Evolutionary conservation across 164 flowering plant species (phyloP).

Genomic region (Nymphaea colorata): DNA sequence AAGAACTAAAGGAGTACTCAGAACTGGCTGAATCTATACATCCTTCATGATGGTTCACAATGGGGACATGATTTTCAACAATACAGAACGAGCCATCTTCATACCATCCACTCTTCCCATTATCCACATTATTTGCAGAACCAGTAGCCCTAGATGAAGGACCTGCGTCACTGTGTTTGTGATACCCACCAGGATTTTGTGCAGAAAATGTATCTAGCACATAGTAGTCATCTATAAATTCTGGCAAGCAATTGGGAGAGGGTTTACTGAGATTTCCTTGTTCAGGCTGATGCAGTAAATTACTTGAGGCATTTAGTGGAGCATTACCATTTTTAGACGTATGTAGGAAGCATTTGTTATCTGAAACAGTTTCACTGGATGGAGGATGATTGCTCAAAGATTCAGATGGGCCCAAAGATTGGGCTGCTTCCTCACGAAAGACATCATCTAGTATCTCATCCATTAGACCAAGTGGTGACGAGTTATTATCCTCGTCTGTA

Average conservation of each 20-base stretch:
- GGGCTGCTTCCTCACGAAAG: constrained; percentile 19
- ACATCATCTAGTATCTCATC: constrained; percentile 86
- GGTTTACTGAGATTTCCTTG: constrained; percentile 24
- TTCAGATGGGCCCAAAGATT: constrained; percentile 9
- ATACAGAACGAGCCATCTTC: constrained; percentile 36
- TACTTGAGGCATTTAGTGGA: constrained; percentile 13
- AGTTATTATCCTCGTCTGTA: constrained; percentile 12
- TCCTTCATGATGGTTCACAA: constrained; percentile 7
- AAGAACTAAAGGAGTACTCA: too few relatives aligned
- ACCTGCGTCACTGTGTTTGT: constrained; percentile 10
- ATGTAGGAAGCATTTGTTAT: not conserved
- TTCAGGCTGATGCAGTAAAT: constrained; percentile 14
- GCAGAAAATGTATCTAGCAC: constrained; percentile 43
- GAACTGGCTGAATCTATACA: too few relatives aligned
- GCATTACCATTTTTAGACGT: constrained; percentile 6
- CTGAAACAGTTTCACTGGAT: not conserved
- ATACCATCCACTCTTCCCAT: constrained; percentile 67
- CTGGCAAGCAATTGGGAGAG: constrained; percentile 26
- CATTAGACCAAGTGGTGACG: constrained; percentile 43
- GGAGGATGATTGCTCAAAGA: constrained; percentile 13
- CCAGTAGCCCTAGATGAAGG: constrained; percentile 10
- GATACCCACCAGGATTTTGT: constrained; percentile 22
- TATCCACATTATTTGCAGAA: constrained; percentile 12
- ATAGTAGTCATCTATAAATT: constrained; percentile 71
- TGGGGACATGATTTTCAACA: constrained; percentile 63